Conservation (phyloP, 2,329 filamentous ascomycete species). For the Curvularia eragrostidis region DNA sequence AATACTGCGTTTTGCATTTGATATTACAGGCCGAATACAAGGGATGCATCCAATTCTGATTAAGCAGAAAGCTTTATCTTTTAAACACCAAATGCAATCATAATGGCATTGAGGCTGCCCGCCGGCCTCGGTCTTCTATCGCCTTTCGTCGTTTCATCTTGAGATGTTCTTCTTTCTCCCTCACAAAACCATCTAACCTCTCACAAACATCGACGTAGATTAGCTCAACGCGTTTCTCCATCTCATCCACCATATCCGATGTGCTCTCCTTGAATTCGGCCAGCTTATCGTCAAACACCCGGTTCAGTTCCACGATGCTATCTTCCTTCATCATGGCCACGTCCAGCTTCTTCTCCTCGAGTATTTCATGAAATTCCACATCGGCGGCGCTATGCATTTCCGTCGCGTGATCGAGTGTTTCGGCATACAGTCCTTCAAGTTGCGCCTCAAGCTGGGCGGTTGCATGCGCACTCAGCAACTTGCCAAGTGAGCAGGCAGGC, state of each 20-base stretch:
- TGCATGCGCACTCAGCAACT: slow-evolving; percentile 8
- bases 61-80: no score
- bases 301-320: slow-evolving; percentile 7
- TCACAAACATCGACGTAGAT: not conserved
- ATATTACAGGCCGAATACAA: no score
- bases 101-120: not conserved
- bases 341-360: slow-evolving; percentile 15
- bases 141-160: not conserved
- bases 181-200: not conserved
- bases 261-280: slow-evolving; percentile 9
- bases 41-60: no score
- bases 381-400: slow-evolving; percentile 14
- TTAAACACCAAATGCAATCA: no score
- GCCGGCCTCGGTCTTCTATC: not conserved
- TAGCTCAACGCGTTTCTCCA: slow-evolving; percentile 1
- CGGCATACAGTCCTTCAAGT: slow-evolving; percentile 7
- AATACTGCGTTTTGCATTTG: not conserved
- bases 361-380: slow-evolving; percentile 15
- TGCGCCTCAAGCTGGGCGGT: slow-evolving; percentile 4
- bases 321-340: slow-evolving; percentile 11
- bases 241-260: slow-evolving; percentile 3
- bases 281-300: slow-evolving; percentile 8
- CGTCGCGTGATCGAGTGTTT: slow-evolving; percentile 16
- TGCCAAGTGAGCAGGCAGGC: slow-evolving; percentile 9
- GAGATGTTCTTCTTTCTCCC: not conserved